Conservation (phyloP, 441 rosid species). For the Raphanus hybrid region DNA sequence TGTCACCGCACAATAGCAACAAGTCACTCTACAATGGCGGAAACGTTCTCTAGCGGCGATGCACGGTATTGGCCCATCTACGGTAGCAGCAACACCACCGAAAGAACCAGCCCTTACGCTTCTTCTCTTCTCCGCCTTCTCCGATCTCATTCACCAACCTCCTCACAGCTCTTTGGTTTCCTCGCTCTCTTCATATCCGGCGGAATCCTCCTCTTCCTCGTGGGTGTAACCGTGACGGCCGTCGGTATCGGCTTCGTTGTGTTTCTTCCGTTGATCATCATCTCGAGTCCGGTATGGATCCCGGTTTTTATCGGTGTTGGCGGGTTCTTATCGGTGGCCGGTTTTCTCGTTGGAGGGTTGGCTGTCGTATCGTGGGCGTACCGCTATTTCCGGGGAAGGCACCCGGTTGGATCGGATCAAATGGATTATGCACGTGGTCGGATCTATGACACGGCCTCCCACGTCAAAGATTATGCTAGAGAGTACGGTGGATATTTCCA, state of each 20-base stretch:
- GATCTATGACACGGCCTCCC: constrained; percentile 80
- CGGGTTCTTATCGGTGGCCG: constrained; percentile 56
- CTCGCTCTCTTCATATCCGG: constrained; percentile 62
- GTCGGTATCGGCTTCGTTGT: constrained; percentile 52
- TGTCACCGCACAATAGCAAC: constrained; percentile 10
- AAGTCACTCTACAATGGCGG: constrained; percentile 36
- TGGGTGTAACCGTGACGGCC: constrained; percentile 57
- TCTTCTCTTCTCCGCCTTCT: constrained; percentile 41
- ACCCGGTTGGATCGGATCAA: constrained; percentile 75
- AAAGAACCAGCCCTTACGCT: constrained; percentile 20
- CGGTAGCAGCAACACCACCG: constrained; percentile 25
- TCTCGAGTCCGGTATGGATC: constrained; percentile 79
- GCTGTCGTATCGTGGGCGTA: constrained; percentile 66
- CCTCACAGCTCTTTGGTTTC: constrained; percentile 65
- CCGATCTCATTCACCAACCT: constrained; percentile 46
- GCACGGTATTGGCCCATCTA: constrained; percentile 36
- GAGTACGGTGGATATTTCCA: constrained; percentile 88
- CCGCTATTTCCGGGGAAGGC: constrained; percentile 66
- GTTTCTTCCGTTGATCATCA: constrained; percentile 61
- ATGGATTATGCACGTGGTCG: constrained; percentile 73
- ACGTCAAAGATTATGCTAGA: constrained; percentile 82
- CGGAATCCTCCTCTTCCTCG: constrained; percentile 66
- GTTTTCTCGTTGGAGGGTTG: constrained; percentile 49
- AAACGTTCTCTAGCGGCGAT: constrained; percentile 28
- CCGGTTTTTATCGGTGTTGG: constrained; percentile 52